Evolutionary conservation across 768 basidiomycete species (phyloP), one percentile per base, ranked within the genome.

Genomic region (Scleroderma bovista): DNA sequence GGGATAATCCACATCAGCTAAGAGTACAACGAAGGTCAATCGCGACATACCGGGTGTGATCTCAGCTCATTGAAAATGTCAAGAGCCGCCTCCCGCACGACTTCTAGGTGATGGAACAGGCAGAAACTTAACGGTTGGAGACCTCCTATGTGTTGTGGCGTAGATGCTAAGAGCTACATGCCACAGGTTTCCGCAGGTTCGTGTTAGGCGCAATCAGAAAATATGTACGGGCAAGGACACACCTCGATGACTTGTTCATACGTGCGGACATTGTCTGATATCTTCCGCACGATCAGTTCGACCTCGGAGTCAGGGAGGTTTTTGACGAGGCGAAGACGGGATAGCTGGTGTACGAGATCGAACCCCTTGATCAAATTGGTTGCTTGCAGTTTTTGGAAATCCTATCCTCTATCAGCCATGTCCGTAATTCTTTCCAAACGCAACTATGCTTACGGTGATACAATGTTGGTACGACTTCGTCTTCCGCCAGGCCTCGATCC

Each of bases 241-340:
- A 93, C 95, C 78, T 97, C 93, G 2, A 89, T 77, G 13, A 91
- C 84, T 64, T 95, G 90, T 46, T 94, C 92, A 58, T 97, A 96
- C 0, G 80, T 77, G 58, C 77, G 81, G 40, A 91, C 75, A 44
- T 78, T 80, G 31, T 86, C 82, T 1, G 81, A 80, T 10, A 99
- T 68, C 6, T 81, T 78, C 31, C 80, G 78, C 70, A 88, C 82
- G 47, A 98, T 93, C 33, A 80, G 58, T 53, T 83, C 75, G 0
- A 80, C 81, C 67, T 98, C 96, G 1, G 72, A 59, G 53, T 92
- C 87, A 1, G 79, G 60, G 67, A 98, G 72, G 46, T 74, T 77
- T 63, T 83, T 90, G 16, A 78, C 80, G 56, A 84, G 75, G 15
- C 92, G 79, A 36, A 99, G 75, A 15, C 93, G 80, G 52, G 81